Conservation (phyloP, 2,329 filamentous ascomycete genomes). For the Fusarium multiceps region DNA sequence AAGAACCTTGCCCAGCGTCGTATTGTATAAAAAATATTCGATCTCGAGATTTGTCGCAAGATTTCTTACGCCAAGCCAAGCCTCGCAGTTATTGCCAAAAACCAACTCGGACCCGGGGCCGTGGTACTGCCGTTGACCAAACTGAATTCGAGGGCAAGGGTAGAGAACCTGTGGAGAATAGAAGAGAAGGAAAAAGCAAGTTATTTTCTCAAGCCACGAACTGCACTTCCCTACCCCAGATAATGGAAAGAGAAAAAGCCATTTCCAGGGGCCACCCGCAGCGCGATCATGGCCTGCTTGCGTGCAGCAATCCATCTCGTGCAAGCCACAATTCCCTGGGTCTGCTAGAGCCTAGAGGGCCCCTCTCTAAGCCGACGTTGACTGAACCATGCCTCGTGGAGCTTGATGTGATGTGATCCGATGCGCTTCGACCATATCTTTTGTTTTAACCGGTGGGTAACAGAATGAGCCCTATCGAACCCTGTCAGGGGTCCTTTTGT, state of each 20-base stretch:
- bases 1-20: conserved; percentile 22
- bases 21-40: conserved; percentile 5
- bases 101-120: conserved; percentile 27
- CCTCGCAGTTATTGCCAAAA: conserved; percentile 5
- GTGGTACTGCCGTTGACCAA: conserved; percentile 42
- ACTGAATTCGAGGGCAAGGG: conserved; percentile 24
- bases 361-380: conserved; percentile 17
- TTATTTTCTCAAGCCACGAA: conserved; percentile 11
- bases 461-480: neutral
- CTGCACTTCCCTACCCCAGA: conserved; percentile 39
- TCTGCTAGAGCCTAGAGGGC: conserved; percentile 16
- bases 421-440: conserved; percentile 21
- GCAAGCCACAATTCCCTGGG: conserved; percentile 42
- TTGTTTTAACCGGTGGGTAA: conserved; percentile 29
- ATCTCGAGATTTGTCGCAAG: conserved; percentile 6
- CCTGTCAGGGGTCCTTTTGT: conserved; percentile 13
- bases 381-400: conserved; percentile 29
- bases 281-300: conserved; percentile 30
- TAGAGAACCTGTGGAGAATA: conserved; percentile 19
- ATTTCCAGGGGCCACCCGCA: conserved; percentile 23
- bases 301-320: conserved; percentile 30
- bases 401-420: conserved; percentile 29
- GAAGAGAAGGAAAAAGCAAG: conserved; percentile 35
- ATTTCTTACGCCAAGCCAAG: conserved; percentile 1
- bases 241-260: conserved; percentile 27